Conservation (phyloP, 306 rosid genomes). For the Pyrus communis region DNA sequence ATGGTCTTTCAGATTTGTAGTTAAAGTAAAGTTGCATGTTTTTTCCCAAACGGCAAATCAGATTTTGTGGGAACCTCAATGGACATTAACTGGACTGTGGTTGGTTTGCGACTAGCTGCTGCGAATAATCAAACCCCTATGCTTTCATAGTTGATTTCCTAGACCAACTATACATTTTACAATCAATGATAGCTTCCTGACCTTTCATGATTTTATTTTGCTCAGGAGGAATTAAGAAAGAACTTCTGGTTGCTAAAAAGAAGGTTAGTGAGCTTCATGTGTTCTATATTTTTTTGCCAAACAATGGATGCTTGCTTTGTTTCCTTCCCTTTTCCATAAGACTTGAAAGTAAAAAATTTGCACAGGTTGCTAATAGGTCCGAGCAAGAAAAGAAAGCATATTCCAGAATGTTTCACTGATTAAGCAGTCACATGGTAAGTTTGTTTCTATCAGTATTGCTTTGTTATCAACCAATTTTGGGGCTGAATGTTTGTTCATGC, state of each 20-base stretch:
- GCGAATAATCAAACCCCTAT: neutral
- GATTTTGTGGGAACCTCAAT: neutral
- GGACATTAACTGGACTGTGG: neutral
- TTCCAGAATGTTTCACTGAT: conserved; percentile 60
- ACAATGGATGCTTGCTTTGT: neutral
- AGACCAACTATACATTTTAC: neutral
- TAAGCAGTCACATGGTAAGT: conserved; percentile 17
- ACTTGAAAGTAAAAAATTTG: neutral
- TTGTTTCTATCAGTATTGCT: neutral
- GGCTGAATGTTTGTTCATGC: conserved; percentile 1
- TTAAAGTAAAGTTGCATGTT: neutral
- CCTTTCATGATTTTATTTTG: neutral
- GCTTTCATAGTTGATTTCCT: neutral
- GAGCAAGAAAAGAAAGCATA: conserved; percentile 64
- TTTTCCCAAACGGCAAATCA: neutral
- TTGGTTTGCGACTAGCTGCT: neutral
- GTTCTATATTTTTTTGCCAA: neutral
- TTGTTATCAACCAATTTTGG: neutral
- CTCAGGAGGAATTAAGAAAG: conserved; percentile 77
- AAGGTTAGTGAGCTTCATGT: conserved; percentile 27
- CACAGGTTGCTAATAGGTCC: conserved; percentile 65
- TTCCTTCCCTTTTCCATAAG: too few species aligned
- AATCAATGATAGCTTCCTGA: neutral
- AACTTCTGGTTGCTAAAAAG: conserved; percentile 53
- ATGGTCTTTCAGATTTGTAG: neutral